Base-by-base conservation (phyloP, 306 rosid species). In the Arachis stenosperma region DNA sequence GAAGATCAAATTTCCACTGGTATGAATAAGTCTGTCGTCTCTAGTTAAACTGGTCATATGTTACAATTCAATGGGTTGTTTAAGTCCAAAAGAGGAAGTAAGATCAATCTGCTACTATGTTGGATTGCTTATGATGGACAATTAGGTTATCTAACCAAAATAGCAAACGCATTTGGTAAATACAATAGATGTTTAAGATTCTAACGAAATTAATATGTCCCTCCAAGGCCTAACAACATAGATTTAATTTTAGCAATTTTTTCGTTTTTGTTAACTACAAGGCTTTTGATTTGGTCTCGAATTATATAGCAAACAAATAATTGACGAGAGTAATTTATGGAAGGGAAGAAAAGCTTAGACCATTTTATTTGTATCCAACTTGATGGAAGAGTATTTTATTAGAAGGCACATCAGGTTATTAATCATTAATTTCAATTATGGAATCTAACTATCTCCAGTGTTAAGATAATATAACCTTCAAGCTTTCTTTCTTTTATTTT, bases 61-160 rank as follows among this genome's bases (percentile, higher is more conserved):
- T 66, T 65, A 65, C 30, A 8, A 37, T 64, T 70, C 39, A 48
- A 47, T 44, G 12, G 74, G 37, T 27, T 42, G 63, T 57, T 44
- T 43, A 37, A 68, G 75, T 79, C 56, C 44, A 29, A 65, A 71
- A 63, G 62, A 65, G 69, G 57, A 22, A 27, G 17, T 29, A 27
- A 30, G 37, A 70, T 42, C 46, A 5, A 58, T 40, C 53, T 22
- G 13, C 51, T 9, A 44, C 63, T 6, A 54, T 33, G 8, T 13
- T 67, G 58, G 15, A 61, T 67, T 61, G 14, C 55, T 71, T 54
- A 53, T 12, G 11, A 51, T 33, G 15, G 61, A 40, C 60, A 29
- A 59, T 46, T 47, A 11, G 61, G 71, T 29, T 61, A 53, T 77
- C 14, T 12, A 3, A 41, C n/a, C 30, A 61, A 6, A 27, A 27